Evolutionary conservation across 2,329 filamentous ascomycete species (phyloP).

Genomic region (Beauveria asiatica): DNA sequence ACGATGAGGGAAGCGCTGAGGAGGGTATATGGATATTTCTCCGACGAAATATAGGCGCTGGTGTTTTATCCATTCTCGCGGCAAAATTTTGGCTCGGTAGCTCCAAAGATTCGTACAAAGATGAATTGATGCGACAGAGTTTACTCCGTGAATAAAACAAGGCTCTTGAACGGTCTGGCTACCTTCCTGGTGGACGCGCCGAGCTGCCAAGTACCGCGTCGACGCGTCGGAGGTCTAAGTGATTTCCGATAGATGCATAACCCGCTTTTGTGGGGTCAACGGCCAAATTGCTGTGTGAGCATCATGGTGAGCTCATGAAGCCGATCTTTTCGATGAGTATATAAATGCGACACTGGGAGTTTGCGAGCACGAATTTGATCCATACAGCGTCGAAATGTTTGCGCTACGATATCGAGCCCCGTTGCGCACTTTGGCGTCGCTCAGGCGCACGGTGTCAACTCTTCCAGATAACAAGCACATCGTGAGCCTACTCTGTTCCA

Average conservation of each 20-base stretch:
- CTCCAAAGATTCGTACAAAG: not conserved
- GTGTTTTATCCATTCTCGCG: constrained; percentile 29
- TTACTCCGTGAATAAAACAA: not conserved
- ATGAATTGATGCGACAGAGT: not conserved
- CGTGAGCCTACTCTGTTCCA: constrained; percentile 29
- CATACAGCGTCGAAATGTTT: not conserved
- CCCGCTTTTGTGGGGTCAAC: constrained; percentile 1
- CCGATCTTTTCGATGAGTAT: not conserved
- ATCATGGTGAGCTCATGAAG: constrained; percentile 6
- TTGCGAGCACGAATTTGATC: not conserved
- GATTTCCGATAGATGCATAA: constrained; percentile 23
- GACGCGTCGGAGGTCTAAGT: constrained; percentile 28
- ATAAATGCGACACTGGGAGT: not conserved
- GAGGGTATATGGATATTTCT: constrained; percentile 25
- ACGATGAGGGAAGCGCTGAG: constrained; percentile 74
- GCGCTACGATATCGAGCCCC: not conserved
- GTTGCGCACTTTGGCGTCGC: not conserved
- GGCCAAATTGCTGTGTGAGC: not conserved
- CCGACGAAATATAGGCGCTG: constrained; percentile 30
- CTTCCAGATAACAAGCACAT: constrained; percentile 45
- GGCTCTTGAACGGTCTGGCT: not conserved
- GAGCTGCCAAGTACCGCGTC: constrained; percentile 22
- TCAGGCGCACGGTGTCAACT: constrained; percentile 33
- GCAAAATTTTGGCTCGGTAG: not conserved
- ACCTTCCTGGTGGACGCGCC: constrained; percentile 2